A percentile compares a stretch with the other conserved stretches of the same genome.
Conservation (phyloP, 2,329 filamentous ascomycete genomes). For the Colletotrichum caudatum region DNA sequence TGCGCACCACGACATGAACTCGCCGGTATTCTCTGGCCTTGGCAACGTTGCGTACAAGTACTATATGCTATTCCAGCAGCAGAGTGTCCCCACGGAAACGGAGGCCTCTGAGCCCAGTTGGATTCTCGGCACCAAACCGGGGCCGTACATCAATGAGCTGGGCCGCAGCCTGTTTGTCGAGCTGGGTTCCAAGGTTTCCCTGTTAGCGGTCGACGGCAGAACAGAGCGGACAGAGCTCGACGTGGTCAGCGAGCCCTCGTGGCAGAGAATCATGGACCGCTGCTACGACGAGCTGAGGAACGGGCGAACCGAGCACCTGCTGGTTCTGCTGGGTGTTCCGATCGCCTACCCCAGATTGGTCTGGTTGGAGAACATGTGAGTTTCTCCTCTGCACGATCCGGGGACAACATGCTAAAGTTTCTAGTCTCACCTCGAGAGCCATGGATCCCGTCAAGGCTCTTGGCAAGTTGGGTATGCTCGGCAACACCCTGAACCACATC, state of each 20-base stretch:
- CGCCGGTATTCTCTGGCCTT: slow-evolving; percentile 88
- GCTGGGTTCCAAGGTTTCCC: slow-evolving; percentile 81
- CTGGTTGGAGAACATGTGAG: slow-evolving; percentile 78
- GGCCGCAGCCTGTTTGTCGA: slow-evolving; percentile 90
- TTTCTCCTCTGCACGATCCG: slow-evolving; percentile 36
- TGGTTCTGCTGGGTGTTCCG: slow-evolving; percentile 87
- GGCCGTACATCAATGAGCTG: slow-evolving; percentile 89
- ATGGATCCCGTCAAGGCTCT: slow-evolving; percentile 93
- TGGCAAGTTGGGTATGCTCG: slow-evolving; percentile 83
- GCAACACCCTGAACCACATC: slow-evolving; percentile 86
- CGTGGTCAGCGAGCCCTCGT: slow-evolving; percentile 83
- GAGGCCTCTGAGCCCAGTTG: slow-evolving; percentile 90
- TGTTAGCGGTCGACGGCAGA: slow-evolving; percentile 90
- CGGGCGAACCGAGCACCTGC: slow-evolving; percentile 88
- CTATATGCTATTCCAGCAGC: slow-evolving; percentile 98
- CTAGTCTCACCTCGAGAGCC: slow-evolving; percentile 82
- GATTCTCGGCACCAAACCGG: slow-evolving; percentile 82
- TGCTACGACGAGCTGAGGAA: slow-evolving; percentile 84
- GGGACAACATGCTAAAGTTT: slow-evolving; percentile 49
- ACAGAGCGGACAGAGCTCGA: slow-evolving; percentile 90
- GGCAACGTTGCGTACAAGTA: slow-evolving; percentile 97
- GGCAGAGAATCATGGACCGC: slow-evolving; percentile 87
- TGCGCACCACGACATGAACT: slow-evolving; percentile 89
- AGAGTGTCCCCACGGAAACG: slow-evolving; percentile 84
- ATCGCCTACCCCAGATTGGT: slow-evolving; percentile 82